Evolutionary conservation across 2,329 filamentous ascomycete genomes (phyloP), one percentile per base, ranked within the genome.

Genomic region (Colletotrichum neosansevieriae): DNA sequence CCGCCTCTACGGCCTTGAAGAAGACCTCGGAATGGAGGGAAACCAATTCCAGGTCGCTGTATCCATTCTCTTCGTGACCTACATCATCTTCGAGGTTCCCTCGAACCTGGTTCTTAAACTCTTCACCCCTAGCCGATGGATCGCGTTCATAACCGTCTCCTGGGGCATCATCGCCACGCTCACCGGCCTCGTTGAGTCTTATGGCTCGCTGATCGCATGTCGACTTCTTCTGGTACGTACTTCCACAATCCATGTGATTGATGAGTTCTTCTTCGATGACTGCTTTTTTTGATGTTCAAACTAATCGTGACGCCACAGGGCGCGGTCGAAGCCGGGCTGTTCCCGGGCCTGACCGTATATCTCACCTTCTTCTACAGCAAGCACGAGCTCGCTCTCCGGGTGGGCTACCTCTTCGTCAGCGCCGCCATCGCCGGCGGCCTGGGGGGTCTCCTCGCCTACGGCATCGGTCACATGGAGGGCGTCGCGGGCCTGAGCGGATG

Each of bases 291-390:
- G 2, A 21, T 21, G 21, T 21, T 3, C 3, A 5, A 24, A 4
- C 4, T 24, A 24, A 24, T 5, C 4, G 4, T 24, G 21, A 24
- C 4, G 21, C 21, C 11, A 38, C 11, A 38, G 36, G 92, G 92
- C 5, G 82, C 86, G 6, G 84, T 92, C 44, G 91, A 93, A 78
- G 90, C 88, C 0, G 91, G 91, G 0, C 80, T 93, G 0, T 92
- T 93, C 71, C 91, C 91, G 0, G 91, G 91, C 0, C 79, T 92
- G 71, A 89, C 87, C 5, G 79, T 91, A 17, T 93, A 93, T 72
- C 83, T 94, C 17, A 93, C 91, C 0, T 86, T 93, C 71, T 94
- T 93, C 82, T 94, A 94, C 79, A 91, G 88, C 53, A 91, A 91
- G 74, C 84, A 85, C 32, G 92, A 94, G 77, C 85, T 94, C 2